phyloP scores from a whole-genome alignment of 805 yeast genomes.

The Pichia thaimueangensis region DNA sequence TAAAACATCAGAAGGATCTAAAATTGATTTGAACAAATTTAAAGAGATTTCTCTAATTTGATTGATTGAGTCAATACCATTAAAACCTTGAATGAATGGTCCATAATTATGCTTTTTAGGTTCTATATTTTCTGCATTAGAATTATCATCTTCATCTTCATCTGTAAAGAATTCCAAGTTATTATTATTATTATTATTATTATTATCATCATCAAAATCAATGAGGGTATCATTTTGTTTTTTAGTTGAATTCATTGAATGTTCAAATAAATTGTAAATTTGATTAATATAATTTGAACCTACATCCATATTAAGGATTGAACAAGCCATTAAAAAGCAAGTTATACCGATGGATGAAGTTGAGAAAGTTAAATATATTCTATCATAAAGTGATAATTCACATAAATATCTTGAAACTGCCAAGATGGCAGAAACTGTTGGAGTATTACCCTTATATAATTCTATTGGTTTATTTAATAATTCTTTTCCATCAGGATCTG shows the following conservation, averaged over 20 bases:
- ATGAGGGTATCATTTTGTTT: neutral
- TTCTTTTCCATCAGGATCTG: conserved; percentile 30
- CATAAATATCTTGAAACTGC: conserved; percentile 51
- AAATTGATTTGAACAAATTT: conserved; percentile 37
- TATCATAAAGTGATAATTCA: conserved; percentile 47
- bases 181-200: conserved; percentile 15
- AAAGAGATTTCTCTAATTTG: conserved; percentile 37
- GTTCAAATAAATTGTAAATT: conserved; percentile 13
- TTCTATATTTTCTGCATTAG: conserved; percentile 31
- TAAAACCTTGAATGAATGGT: conserved; percentile 45
- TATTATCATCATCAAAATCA: neutral
- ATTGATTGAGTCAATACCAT: conserved; percentile 33
- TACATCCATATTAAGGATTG: conserved; percentile 43
- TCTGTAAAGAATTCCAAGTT: conserved; percentile 4
- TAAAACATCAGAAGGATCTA: conserved; percentile 45
- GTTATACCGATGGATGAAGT: conserved; percentile 42
- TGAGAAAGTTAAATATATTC: conserved; percentile 37
- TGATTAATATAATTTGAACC: conserved; percentile 33
- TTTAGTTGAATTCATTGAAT: conserved; percentile 10
- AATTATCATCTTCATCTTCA: conserved; percentile 13
- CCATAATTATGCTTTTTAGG: conserved; percentile 36
- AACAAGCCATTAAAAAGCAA: conserved; percentile 48
- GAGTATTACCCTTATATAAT: conserved; percentile 27
- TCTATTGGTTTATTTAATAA: conserved; percentile 22
- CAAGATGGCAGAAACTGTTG: conserved; percentile 43